Conservation (phyloP, 208 protist genomes). For the Leishmania braziliensis region DNA sequence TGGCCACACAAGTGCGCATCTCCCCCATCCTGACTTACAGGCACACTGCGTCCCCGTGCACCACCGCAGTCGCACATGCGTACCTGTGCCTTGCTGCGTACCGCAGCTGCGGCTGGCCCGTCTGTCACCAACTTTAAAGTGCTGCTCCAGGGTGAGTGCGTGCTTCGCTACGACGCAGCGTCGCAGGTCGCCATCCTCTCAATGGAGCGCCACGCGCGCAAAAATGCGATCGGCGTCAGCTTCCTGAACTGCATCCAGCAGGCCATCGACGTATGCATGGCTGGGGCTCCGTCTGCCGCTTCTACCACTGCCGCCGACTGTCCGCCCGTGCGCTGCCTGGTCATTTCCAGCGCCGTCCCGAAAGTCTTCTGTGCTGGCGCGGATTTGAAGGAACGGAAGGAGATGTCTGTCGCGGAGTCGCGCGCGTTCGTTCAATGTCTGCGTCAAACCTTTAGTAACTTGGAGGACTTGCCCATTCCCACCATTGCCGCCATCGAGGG, state of each 20-base stretch:
- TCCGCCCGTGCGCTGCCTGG: conserved; percentile 47
- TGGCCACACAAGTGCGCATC: neutral
- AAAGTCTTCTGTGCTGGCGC: conserved; percentile 83
- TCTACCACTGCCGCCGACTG: neutral
- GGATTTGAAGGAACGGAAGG: conserved; percentile 77
- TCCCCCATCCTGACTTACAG: neutral
- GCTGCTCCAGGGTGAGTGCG: conserved; percentile 41
- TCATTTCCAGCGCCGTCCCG: conserved; percentile 64
- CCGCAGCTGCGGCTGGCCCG: conserved; percentile 10
- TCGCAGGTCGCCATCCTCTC: conserved; percentile 47
- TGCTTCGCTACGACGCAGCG: conserved; percentile 30
- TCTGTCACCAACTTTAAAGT: conserved; percentile 21
- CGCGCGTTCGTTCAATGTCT: conserved; percentile 73
- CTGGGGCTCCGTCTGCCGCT: conserved; percentile 13
- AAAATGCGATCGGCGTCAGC: conserved; percentile 59
- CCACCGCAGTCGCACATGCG: conserved; percentile 1
- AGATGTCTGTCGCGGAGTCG: conserved; percentile 59
- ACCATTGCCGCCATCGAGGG: conserved; percentile 88
- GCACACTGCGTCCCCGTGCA: neutral
- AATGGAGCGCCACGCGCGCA: conserved; percentile 55
- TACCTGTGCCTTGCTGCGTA: conserved; percentile 13
- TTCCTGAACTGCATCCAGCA: conserved; percentile 48
- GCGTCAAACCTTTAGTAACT: conserved; percentile 62
- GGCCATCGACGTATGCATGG: conserved; percentile 49
- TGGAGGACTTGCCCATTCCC: conserved; percentile 82